phyloP scores from a whole-genome alignment of 2,329 filamentous ascomycete species.

The Fusarium mangiferae region DNA sequence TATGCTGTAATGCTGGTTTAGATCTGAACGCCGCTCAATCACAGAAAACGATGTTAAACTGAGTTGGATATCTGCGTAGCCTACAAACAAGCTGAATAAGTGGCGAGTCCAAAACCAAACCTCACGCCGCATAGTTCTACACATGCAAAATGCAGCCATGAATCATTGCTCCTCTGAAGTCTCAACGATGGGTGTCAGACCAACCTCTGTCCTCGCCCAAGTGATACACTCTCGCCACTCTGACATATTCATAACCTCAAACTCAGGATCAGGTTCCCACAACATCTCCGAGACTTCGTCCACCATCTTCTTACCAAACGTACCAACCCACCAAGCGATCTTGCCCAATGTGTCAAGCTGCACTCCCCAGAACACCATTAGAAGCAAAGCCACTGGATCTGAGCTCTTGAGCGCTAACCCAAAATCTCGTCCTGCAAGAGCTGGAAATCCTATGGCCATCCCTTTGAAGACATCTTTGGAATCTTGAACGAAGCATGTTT shows the following conservation, averaged over 20 bases:
- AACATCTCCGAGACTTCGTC: constrained; percentile 32
- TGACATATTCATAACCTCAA: background rate
- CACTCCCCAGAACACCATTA: constrained; percentile 53
- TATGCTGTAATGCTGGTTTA: background rate
- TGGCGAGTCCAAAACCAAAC: background rate
- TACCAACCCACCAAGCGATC: constrained; percentile 41
- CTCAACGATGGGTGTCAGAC: background rate
- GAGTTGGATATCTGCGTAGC: constrained; percentile 2
- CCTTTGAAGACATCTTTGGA: constrained; percentile 46
- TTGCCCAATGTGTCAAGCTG: constrained; percentile 43
- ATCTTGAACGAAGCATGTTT: constrained; percentile 50
- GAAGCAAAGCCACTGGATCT: constrained; percentile 51
- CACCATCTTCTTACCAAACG: constrained; percentile 38
- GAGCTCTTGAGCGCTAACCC: constrained; percentile 42
- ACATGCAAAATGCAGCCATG: background rate
- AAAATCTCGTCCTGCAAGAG: constrained; percentile 46
- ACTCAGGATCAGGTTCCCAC: background rate
- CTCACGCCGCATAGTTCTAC: background rate
- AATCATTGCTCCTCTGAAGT: background rate
- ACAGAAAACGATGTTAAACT: background rate
- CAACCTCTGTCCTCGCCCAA: constrained; percentile 38
- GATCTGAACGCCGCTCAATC: background rate
- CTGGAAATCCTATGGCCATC: constrained; percentile 47
- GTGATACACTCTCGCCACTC: constrained; percentile 35
- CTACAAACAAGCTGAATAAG: background rate